A percentile compares a stretch with the other conserved stretches of the same genome.
Conservation (phyloP, 2,329 filamentous ascomycete genomes). For the Diaporthe amygdali region DNA sequence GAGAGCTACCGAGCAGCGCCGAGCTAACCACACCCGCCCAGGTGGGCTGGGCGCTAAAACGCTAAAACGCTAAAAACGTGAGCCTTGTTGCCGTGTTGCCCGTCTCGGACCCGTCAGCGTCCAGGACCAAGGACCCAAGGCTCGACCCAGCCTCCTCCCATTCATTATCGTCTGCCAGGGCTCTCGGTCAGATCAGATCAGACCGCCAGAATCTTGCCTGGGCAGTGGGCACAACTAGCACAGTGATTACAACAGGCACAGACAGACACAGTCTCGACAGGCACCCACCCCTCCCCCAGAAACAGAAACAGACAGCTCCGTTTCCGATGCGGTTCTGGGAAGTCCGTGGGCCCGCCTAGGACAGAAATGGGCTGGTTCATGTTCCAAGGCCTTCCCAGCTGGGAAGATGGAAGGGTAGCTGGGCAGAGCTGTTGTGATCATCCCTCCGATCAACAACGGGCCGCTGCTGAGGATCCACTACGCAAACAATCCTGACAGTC, state of each 20-base stretch:
- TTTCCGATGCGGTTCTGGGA: not conserved
- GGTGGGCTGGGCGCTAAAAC: not conserved
- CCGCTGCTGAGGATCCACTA: not conserved
- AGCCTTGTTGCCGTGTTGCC: not conserved
- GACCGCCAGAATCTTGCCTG: not conserved
- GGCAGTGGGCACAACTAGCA: no score
- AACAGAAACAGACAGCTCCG: slow-evolving; percentile 3
- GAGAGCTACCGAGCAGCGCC: no score
- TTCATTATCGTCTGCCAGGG: not conserved
- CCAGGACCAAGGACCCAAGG: not conserved
- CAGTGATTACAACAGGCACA: not conserved
- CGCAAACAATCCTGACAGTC: slow-evolving; percentile 13
- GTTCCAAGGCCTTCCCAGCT: slow-evolving; percentile 10
- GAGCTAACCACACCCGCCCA: not conserved
- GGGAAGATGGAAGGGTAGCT: not conserved
- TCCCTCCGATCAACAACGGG: slow-evolving; percentile 1
- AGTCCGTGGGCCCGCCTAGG: slow-evolving; percentile 12
- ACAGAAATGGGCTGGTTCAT: not conserved
- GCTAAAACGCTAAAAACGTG: not conserved
- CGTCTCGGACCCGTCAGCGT: not conserved
- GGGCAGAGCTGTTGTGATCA: slow-evolving; percentile 7
- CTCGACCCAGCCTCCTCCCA: not conserved
- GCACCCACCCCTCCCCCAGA: not conserved
- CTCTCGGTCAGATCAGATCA: not conserved
- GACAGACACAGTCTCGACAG: not conserved